Base-by-base conservation (phyloP, 495 filamentous ascomycete genomes). In the Hypoxylon intermedium region DNA sequence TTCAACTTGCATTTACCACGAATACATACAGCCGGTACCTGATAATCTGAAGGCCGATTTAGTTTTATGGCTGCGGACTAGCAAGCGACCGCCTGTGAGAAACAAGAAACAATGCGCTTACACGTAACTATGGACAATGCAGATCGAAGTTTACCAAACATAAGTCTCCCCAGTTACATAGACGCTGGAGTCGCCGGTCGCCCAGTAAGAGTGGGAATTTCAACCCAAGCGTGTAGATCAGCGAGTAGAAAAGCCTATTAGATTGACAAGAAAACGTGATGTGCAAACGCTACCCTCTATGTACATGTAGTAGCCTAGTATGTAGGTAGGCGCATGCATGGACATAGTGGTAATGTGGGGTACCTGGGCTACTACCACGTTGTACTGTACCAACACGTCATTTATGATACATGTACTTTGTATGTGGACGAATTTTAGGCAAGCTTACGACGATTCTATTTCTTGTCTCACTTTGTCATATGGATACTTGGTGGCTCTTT, bases 291-390 rank as follows among this genome's bases (percentile, higher is more conserved):
- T 48, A 53, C 20, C 11, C 48, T 41, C 21, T 24, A 31, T 21
- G n/a, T n/a, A n/a, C n/a, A n/a, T n/a, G n/a, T n/a, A n/a, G n/a
- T n/a, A n/a, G n/a, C n/a, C n/a, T n/a, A n/a, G n/a, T n/a, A n/a
- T n/a, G n/a, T 46, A 33, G 38, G 34, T 63, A 47, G 44, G 52
- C 18, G 37, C 20, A 40, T 45, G 12, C 15, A 7, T 13, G 33
- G 33, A 13, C 13, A 38, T 38, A 15, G 28, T 34, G 26, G 42
- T 44, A 36, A 43, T 64, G 60, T 64, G 60, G 60, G 54, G 60
- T 54, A 44, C 3, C 53, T 26, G 34, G 18, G 5, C 24, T 19
- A 48, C 19, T 5, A 19, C 36, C 3, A 4, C 3, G 36, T 40
- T 11, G 36, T 38, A 24, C 7, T 34, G 41, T 42, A 53, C 41